phyloP scores from a whole-genome alignment of 495 filamentous ascomycete species.

The Hyaloscypha hepaticicola region DNA sequence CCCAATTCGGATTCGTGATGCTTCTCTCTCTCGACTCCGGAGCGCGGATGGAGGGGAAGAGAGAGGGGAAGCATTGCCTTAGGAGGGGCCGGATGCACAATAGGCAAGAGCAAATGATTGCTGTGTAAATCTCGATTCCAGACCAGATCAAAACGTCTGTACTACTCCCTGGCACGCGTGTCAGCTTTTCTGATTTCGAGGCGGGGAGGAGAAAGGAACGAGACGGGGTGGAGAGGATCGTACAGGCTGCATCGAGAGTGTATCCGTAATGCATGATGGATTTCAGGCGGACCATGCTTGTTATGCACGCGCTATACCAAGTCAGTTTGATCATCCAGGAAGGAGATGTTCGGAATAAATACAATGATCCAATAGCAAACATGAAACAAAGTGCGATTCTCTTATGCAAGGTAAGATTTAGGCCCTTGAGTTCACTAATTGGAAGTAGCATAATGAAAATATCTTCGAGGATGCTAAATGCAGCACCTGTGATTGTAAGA shows the following conservation, averaged over 20 bases:
- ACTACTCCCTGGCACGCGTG: slow-evolving; percentile 33
- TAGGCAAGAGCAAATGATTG: slow-evolving; percentile 47
- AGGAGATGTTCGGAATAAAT: not conserved
- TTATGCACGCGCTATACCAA: slow-evolving; percentile 31
- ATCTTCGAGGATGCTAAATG: slow-evolving; percentile 36
- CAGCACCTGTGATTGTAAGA: slow-evolving; percentile 35
- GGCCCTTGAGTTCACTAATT: slow-evolving; percentile 32
- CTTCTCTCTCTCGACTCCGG: too few relatives aligned
- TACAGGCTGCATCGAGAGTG: slow-evolving; percentile 35
- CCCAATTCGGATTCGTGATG: too few relatives aligned
- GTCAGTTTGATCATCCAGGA: slow-evolving; percentile 1
- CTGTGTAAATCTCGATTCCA: slow-evolving; percentile 46
- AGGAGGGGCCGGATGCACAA: slow-evolving; percentile 37
- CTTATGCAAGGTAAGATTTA: slow-evolving; percentile 39
- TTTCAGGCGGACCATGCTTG: slow-evolving; percentile 40
- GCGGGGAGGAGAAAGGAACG: not conserved
- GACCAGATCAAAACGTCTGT: slow-evolving; percentile 47
- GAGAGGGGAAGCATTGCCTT: slow-evolving; percentile 9
- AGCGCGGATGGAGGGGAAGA: slow-evolving; percentile 18
- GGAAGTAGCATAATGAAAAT: slow-evolving; percentile 40
- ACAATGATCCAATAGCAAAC: slow-evolving; percentile 4
- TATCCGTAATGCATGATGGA: slow-evolving; percentile 39
- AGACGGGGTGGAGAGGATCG: slow-evolving; percentile 5
- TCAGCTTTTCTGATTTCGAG: not conserved
- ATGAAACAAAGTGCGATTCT: slow-evolving; percentile 29